phyloP scores from a whole-genome alignment of 495 filamentous ascomycete genomes.

The Bryoglossum gracile region DNA sequence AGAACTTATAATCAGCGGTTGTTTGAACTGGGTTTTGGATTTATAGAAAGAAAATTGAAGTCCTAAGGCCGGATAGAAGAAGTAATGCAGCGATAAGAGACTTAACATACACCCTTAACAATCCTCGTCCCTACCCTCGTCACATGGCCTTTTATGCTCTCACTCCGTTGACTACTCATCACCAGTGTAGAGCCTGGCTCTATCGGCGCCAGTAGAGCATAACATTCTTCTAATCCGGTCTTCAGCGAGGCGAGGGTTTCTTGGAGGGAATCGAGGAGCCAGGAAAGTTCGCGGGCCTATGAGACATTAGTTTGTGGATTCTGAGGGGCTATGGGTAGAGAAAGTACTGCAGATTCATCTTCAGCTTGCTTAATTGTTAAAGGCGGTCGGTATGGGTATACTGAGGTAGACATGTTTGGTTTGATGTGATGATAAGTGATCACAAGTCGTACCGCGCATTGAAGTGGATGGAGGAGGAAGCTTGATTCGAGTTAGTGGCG shows the following conservation, averaged over 20 bases:
- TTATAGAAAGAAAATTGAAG: neutral
- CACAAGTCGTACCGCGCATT: conserved; percentile 9
- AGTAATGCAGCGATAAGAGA: neutral
- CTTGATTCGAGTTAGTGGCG: conserved; percentile 3
- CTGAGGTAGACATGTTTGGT: conserved; percentile 62
- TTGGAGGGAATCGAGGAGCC: conserved; percentile 76
- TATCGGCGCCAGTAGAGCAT: conserved; percentile 68
- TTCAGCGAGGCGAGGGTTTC: conserved; percentile 70
- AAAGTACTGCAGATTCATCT: conserved; percentile 57
- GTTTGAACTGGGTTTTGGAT: conserved; percentile 5
- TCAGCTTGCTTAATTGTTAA: conserved; percentile 59
- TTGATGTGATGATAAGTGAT: no score
- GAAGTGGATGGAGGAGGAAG: neutral
- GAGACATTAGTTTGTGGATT: neutral
- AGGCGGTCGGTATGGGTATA: conserved; percentile 64
- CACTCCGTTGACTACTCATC: conserved; percentile 77
- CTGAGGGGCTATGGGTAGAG: conserved; percentile 26
- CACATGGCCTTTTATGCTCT: conserved; percentile 85
- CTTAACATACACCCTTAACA: conserved; percentile 60
- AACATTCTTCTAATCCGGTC: conserved; percentile 82
- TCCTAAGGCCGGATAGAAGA: neutral
- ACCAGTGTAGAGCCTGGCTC: conserved; percentile 82
- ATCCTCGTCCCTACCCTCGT: conserved; percentile 73
- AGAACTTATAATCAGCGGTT: neutral
- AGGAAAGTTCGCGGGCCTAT: conserved; percentile 72